These are phyloP conservation scores for Sporormia fimetaria DNA, from an alignment of 495 filamentous ascomycete species.

Conservation along the genomic window DNA sequence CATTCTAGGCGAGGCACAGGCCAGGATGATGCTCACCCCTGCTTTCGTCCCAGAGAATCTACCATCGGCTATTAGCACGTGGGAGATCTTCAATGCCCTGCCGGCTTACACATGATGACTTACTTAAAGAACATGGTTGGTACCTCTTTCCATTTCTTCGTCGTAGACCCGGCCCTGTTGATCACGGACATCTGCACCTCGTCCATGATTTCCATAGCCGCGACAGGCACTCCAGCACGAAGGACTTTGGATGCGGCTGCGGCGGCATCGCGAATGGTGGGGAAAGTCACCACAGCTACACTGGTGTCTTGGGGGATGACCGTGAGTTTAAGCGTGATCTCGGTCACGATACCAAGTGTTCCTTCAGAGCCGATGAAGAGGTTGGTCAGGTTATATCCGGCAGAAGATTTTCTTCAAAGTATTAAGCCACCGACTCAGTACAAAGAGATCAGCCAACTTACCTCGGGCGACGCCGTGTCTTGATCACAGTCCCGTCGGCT, in stretches of 20 bases:
- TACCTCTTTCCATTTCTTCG: slow-evolving; percentile 58
- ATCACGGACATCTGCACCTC: slow-evolving; percentile 73
- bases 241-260: slow-evolving; percentile 58
- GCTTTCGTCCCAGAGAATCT: slow-evolving; percentile 59
- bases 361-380: slow-evolving; percentile 71
- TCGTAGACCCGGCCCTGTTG: slow-evolving; percentile 58
- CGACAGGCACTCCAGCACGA: slow-evolving; percentile 60
- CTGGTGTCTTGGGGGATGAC: slow-evolving; percentile 60
- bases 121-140: slow-evolving; percentile 75
- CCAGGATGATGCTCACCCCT: slow-evolving; percentile 37
- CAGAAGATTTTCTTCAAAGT: slow-evolving; percentile 49
- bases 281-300: slow-evolving; percentile 68
- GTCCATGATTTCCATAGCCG: slow-evolving; percentile 75
- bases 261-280: slow-evolving; percentile 60
- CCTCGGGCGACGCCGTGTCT: slow-evolving; percentile 58
- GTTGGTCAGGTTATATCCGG: slow-evolving; percentile 68
- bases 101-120: slow-evolving; percentile 2
- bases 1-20: slow-evolving; percentile 21
- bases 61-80: slow-evolving; percentile 7
- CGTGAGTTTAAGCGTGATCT: slow-evolving; percentile 63
- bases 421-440: background rate
- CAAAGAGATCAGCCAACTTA: slow-evolving; percentile 6
- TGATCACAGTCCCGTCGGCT: slow-evolving; percentile 67
- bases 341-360: slow-evolving; percentile 66
- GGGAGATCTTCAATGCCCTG: background rate